Evolutionary conservation across 108 stramenopile species (phyloP).

Genomic region (Fragilaria radians): DNA sequence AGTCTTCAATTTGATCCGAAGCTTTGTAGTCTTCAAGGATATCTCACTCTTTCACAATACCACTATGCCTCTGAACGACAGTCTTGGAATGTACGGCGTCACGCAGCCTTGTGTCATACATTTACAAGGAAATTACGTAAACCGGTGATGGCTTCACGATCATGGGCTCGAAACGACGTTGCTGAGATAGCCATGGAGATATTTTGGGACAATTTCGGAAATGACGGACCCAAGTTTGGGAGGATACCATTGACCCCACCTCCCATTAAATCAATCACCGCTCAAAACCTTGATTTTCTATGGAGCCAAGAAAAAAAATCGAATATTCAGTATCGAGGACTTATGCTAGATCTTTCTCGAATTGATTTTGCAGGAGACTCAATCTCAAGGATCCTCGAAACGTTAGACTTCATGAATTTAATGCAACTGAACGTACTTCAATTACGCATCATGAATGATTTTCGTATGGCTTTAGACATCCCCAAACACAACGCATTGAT

Average conservation of each 20-base stretch:
- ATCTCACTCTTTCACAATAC: neutral
- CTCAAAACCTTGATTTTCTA: neutral
- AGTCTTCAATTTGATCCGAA: neutral
- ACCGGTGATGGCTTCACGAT: neutral
- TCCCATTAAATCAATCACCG: neutral
- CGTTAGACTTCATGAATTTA: neutral
- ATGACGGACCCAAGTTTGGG: neutral
- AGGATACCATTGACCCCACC: neutral
- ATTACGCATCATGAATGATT: constrained; percentile 16
- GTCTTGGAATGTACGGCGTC: too few relatives aligned
- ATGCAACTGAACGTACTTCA: constrained; percentile 21
- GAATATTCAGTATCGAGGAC: constrained; percentile 1
- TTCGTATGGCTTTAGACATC: constrained; percentile 7
- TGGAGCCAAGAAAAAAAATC: neutral
- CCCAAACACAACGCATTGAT: neutral
- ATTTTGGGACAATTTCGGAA: neutral
- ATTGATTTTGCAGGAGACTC: neutral
- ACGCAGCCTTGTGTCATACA: neutral
- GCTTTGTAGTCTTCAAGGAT: neutral
- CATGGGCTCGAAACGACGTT: neutral
- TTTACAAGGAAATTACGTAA: neutral
- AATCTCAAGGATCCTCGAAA: neutral
- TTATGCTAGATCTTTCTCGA: constrained; percentile 11
- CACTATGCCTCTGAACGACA: neutral
- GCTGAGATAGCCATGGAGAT: neutral